Evolutionary conservation across 352 stramenopile species (phyloP), one percentile per base, ranked within the genome.

Genomic region (Pythium graminicola): DNA sequence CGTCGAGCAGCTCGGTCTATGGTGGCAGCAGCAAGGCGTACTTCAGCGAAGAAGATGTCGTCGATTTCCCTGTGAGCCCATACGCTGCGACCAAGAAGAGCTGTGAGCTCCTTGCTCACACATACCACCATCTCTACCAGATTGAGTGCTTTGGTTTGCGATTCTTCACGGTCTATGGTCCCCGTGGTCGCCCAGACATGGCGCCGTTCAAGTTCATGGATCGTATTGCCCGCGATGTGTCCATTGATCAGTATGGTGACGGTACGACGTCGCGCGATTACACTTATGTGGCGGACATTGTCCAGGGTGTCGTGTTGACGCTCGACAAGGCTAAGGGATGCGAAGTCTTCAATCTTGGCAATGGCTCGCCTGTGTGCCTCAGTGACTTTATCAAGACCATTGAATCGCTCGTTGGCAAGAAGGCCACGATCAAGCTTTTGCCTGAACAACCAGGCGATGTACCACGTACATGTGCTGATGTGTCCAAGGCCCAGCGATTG

Each of bases 111-210:
- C 62, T 99, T 14, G 95, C 95, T 5, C 91, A 98, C 76, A 98
- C 95, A 33, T 99, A 98, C 78, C 85, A 98, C 68, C 87, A 98
- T 60, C 63, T 99, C 10, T 98, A 99, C 81, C 76, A 90, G 22
- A 71, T 99, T 46, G 90, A 97, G 40, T 82, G 88, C 9, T 96
- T 97, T 48, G 96, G 91, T 2, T 72, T 99, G 48, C 90, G 95
- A 19, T 99, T 99, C 70, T 99, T 99, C 72, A 99, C 97, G 10
- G 97, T 99, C 0, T 99, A 99, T 63, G 97, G 97, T 2, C 89
- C 89, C 13, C 72, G 93, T 16, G 96, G 96, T 11, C 76, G 97
- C 33, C 96, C 96, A 11, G 97, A 99, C 67, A 99, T 99, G 96
- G 96, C 96, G 9, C 93, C 95, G 29, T 98, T 97, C 80, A 98